Evolutionary conservation across 805 yeast species (phyloP).

Genomic region (Candida anglica): DNA sequence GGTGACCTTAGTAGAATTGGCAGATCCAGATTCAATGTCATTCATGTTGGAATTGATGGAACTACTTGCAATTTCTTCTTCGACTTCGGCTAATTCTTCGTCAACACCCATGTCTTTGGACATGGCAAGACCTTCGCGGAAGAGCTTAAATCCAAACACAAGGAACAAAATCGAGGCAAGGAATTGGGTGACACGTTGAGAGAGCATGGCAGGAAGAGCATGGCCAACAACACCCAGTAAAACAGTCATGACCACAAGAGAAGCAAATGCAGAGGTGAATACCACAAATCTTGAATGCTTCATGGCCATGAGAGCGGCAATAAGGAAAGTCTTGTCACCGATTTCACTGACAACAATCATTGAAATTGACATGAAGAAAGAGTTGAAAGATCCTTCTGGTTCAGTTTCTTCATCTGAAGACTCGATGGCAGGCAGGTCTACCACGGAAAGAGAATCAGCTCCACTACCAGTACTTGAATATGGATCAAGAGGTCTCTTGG

Average conservation of each 20-base stretch:
- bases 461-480: conserved; percentile 4
- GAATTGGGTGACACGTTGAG: conserved; percentile 75
- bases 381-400: conserved; percentile 25
- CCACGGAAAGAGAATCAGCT: background rate
- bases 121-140: conserved; percentile 82
- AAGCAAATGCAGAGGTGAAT: conserved; percentile 82
- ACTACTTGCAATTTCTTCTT: conserved; percentile 76
- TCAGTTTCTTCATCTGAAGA: conserved; percentile 4
- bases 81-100: conserved; percentile 95
- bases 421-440: background rate
- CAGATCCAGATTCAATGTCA: conserved; percentile 58
- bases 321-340: conserved; percentile 95
- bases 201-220: conserved; percentile 77
- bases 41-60: conserved; percentile 50
- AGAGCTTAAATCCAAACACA: conserved; percentile 73
- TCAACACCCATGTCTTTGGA: conserved; percentile 80
- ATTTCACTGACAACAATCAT: conserved; percentile 96
- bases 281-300: conserved; percentile 78
- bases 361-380: conserved; percentile 75
- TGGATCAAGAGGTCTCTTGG: conserved; percentile 18
- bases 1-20: background rate
- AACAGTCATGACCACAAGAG: conserved; percentile 86
- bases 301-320: conserved; percentile 98
- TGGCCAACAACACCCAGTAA: conserved; percentile 90
- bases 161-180: conserved; percentile 79